A percentile compares a stretch with the other conserved stretches of the same genome.
Evolutionary conservation across 192 early-diverging fungal genomes (phyloP).

Genomic region (Coemansia pectinata): DNA sequence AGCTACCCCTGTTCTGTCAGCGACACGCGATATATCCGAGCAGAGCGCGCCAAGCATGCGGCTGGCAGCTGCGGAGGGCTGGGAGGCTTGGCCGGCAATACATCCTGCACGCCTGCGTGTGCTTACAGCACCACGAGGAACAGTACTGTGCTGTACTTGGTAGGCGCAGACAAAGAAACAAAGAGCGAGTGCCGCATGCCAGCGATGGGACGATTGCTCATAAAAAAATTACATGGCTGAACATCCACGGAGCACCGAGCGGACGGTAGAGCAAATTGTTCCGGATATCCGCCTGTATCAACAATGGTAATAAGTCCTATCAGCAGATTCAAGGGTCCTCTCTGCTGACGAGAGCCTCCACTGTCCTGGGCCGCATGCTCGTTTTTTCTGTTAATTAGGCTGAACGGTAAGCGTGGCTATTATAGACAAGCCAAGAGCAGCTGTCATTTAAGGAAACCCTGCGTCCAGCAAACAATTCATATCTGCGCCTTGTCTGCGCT

Average conservation of each 20-base stretch:
- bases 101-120: not conserved
- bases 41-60: not conserved
- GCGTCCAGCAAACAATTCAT: conserved; percentile 5
- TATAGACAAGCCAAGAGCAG: not conserved
- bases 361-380: not conserved
- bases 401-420: not conserved
- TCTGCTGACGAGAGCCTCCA: not conserved
- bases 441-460: not conserved
- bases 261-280: not conserved
- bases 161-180: not conserved
- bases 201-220: not conserved
- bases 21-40: not conserved
- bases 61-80: not conserved
- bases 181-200: not conserved
- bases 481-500: conserved; percentile 4
- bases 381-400: not conserved
- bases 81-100: conserved; percentile 1
- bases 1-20: not conserved
- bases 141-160: not conserved
- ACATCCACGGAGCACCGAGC: not conserved
- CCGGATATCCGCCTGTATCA: not conserved
- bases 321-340: not conserved
- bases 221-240: not conserved
- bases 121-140: not conserved
- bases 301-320: not conserved